phyloP scores from a whole-genome alignment of 495 filamentous ascomycete species.

The Talaromyces adpressus region DNA sequence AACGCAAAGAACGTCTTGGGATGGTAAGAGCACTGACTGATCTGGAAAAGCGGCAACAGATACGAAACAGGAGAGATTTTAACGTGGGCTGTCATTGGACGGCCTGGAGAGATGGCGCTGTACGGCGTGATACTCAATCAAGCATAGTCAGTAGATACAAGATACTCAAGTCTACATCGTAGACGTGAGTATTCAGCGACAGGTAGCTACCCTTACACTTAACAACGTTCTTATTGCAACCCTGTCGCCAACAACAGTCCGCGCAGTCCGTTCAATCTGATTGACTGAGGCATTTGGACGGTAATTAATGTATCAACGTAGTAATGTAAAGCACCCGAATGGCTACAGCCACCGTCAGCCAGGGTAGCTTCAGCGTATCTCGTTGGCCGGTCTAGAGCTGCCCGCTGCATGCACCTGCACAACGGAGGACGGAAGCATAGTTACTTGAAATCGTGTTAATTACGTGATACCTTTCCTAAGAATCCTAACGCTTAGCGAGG shows the following conservation, averaged over 20 bases:
- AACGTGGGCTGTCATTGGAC: background rate
- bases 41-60: background rate
- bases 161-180: no score
- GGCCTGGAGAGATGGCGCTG: background rate
- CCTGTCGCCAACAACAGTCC: background rate
- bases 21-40: background rate
- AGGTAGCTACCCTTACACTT: background rate
- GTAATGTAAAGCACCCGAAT: background rate
- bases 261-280: background rate
- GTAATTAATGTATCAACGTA: background rate
- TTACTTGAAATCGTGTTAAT: background rate
- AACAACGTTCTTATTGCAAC: background rate
- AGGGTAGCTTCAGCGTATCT: background rate
- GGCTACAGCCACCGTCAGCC: constrained; percentile 1
- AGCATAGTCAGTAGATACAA: background rate
- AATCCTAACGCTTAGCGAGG: background rate
- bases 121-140: background rate
- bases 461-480: background rate
- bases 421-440: background rate
- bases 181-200: no score
- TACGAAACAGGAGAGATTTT: background rate
- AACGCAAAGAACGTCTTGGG: background rate
- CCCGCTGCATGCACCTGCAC: constrained; percentile 1
- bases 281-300: background rate
- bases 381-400: background rate